Evolutionary conservation across 192 early-diverging fungal species (phyloP).

Genomic region (Dissophora ornata): DNA sequence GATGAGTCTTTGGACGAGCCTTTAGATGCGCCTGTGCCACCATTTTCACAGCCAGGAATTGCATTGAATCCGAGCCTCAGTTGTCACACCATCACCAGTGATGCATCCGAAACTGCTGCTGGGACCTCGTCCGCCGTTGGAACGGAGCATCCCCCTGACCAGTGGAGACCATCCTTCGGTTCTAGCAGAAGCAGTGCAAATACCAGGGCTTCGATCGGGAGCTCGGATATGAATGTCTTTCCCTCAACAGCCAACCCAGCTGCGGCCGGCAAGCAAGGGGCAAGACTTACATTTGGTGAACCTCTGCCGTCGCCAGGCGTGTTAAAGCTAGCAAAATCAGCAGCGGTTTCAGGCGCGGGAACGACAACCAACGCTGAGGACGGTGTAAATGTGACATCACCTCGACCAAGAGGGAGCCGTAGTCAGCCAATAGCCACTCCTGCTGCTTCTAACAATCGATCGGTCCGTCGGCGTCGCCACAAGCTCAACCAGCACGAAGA

Average conservation of each 20-base stretch:
- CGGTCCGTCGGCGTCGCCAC: constrained; percentile 6
- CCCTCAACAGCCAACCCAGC: constrained; percentile 2
- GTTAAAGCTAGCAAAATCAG: not conserved
- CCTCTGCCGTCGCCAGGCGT: no score
- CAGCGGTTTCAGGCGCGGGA: not conserved
- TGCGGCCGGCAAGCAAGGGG: not conserved
- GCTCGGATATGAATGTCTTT: constrained; percentile 9
- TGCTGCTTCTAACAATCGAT: constrained; percentile 8
- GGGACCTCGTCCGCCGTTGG: constrained; percentile 18
- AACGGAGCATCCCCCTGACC: not conserved
- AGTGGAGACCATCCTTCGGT: constrained; percentile 13
- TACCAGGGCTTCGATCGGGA: constrained; percentile 6
- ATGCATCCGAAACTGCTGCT: constrained; percentile 19
- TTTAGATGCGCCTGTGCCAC: constrained; percentile 8
- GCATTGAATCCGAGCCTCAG: constrained; percentile 22
- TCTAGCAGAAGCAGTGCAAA: constrained; percentile 12
- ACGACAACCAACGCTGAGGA: not conserved
- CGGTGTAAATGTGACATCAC: not conserved
- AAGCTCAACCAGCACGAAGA: not conserved
- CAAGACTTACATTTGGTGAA: constrained; percentile 27
- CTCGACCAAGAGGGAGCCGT: not conserved
- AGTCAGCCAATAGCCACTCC: constrained; percentile 17
- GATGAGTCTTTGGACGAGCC: not conserved
- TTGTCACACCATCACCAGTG: constrained; percentile 25
- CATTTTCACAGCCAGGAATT: constrained; percentile 7